phyloP scores from a whole-genome alignment of 176 grass and related monocot species.

The Musa schizocarpa region DNA sequence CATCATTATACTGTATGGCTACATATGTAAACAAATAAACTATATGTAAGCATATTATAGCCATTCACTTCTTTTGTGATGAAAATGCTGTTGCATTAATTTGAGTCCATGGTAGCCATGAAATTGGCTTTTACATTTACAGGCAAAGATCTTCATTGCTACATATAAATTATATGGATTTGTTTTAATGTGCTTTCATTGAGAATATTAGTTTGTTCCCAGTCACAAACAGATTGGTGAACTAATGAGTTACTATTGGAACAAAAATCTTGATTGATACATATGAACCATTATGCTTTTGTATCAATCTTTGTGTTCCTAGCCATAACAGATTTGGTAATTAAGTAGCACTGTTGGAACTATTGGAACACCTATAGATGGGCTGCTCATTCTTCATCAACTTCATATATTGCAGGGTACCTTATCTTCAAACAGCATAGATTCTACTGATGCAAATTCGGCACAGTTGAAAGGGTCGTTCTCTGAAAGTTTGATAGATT shows the following conservation, averaged over 20 bases:
- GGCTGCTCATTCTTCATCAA: conserved; percentile 13
- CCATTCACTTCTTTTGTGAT: too few species aligned
- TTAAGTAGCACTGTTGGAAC: not conserved
- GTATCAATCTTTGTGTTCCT: not conserved
- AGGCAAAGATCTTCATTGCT: too few species aligned
- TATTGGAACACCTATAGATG: not conserved
- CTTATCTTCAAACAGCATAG: conserved; percentile 56
- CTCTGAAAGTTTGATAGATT: conserved; percentile 76
- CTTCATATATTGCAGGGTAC: conserved; percentile 43
- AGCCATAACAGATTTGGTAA: not conserved
- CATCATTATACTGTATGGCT: not conserved
- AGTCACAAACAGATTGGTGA: not conserved
- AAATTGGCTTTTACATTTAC: too few species aligned
- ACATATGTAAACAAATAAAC: not conserved
- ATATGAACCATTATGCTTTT: too few species aligned
- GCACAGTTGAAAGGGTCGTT: conserved; percentile 29
- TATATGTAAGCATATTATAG: too few species aligned
- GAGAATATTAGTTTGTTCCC: not conserved
- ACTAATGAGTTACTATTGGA: not conserved
- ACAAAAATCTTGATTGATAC: too few species aligned
- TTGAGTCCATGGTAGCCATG: too few species aligned
- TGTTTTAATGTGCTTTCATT: not conserved
- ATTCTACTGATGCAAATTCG: conserved; percentile 42
- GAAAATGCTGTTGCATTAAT: too few species aligned
- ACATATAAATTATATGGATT: too few species aligned